phyloP scores from a whole-genome alignment of 441 rosid genomes.

The California macrophylla region DNA sequence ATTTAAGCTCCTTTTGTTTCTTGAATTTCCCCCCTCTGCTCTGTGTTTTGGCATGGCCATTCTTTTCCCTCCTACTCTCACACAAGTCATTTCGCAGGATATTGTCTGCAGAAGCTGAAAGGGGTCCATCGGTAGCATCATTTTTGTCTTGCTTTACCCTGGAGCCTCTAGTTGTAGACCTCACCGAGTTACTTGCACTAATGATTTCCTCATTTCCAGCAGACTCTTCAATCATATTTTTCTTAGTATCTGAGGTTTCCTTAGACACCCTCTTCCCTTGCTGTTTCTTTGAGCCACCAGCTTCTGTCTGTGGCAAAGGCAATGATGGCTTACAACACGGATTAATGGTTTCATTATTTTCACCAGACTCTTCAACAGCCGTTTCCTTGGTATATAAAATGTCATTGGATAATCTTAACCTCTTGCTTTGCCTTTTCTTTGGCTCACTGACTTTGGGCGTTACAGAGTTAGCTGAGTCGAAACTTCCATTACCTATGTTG shows the following conservation, averaged over 20 bases:
- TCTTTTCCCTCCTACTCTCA: slow-evolving; percentile 15
- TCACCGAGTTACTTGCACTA: slow-evolving; percentile 10
- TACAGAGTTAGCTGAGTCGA: slow-evolving; percentile 16
- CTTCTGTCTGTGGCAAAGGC: slow-evolving; percentile 13
- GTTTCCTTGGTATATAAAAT: not conserved
- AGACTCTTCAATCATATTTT: slow-evolving; percentile 14
- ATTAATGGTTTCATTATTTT: not conserved
- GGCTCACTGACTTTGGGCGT: not conserved
- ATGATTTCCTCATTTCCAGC: slow-evolving; percentile 19
- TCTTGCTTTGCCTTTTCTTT: not conserved
- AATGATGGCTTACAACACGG: not conserved
- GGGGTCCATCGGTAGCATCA: slow-evolving; percentile 10
- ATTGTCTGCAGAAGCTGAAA: slow-evolving; percentile 20
- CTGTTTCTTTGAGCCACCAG: slow-evolving; percentile 18
- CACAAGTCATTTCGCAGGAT: slow-evolving; percentile 19
- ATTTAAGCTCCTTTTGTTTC: slow-evolving; percentile 22
- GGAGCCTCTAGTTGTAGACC: slow-evolving; percentile 13
- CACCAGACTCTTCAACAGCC: not conserved
- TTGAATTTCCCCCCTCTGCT: slow-evolving; percentile 13
- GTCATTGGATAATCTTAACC: not conserved
- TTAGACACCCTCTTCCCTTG: slow-evolving; percentile 9
- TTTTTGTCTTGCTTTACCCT: slow-evolving; percentile 15
- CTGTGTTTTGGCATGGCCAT: slow-evolving; percentile 13
- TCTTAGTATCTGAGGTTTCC: slow-evolving; percentile 9
- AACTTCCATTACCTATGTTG: slow-evolving; percentile 29